Conservation (phyloP, 1,284 basidiomycete genomes). For the Singerocomus inundabilis region DNA sequence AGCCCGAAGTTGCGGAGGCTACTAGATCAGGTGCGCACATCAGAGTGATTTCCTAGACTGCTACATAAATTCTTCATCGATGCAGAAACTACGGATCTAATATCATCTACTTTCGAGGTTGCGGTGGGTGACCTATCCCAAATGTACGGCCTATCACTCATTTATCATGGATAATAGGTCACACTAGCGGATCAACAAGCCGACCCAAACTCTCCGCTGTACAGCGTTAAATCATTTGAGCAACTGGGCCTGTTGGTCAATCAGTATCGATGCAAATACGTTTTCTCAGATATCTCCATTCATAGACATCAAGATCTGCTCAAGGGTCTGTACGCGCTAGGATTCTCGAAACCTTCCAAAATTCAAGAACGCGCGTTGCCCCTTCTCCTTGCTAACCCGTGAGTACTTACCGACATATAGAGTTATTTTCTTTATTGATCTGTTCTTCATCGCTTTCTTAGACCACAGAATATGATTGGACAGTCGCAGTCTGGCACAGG, state of each 20-base stretch:
- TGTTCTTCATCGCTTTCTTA: conserved; percentile 34
- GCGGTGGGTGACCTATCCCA: conserved; percentile 45
- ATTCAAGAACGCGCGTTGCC: conserved; percentile 98
- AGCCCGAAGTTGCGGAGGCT: conserved; percentile 24
- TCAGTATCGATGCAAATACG: conserved; percentile 10
- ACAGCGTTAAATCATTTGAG: conserved; percentile 93
- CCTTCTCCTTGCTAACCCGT: conserved; percentile 90
- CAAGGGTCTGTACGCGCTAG: conserved; percentile 96
- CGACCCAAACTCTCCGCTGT: conserved; percentile 94
- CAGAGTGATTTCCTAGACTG: background rate
- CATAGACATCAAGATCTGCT: conserved; percentile 82
- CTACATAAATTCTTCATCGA: background rate
- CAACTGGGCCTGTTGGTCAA: conserved; percentile 82
- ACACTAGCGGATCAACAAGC: conserved; percentile 97
- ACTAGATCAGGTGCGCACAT: conserved; percentile 24
- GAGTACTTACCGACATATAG: conserved; percentile 27
- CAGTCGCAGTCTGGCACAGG: conserved; percentile 99
- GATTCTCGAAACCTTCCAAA: conserved; percentile 97
- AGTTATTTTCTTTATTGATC: background rate
- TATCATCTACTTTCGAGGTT: conserved; percentile 74
- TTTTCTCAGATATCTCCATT: conserved; percentile 5
- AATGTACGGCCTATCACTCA: background rate
- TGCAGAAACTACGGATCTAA: conserved; percentile 49
- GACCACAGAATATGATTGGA: conserved; percentile 97
- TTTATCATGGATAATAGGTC: conserved; percentile 56